Base-by-base conservation (phyloP, 176 grass and related monocot species). In the Bolboschoenus planiculmis region DNA sequence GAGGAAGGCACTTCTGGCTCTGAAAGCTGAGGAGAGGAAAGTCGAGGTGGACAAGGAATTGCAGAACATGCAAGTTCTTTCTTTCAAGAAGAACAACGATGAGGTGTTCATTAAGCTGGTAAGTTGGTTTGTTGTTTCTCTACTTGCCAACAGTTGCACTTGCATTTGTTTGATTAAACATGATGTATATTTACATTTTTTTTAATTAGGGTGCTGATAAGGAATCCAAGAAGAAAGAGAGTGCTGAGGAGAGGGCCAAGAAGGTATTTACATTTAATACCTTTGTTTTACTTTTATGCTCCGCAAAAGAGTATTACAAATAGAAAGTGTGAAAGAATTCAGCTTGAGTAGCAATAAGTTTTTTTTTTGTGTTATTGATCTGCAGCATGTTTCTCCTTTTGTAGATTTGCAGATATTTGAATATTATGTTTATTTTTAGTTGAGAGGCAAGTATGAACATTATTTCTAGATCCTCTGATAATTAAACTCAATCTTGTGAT, bases 21-120 rank as follows among this genome's bases (percentile, higher is more conserved):
- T 90, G 65, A 96, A 90, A 83, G 44, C 86, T 34, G 88, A 88
- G 79, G 93, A 96, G 71, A 90, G 93, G 80, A 89, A 92, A 62
- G 93, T 96, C 42, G 93, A 87, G 43, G 36, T 96, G 11, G 93
- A 96, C 84, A 92, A 89, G 85, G 90, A 92, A 27, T 90, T 96
- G 78, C 88, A 84, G 81, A 56, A 79, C 1, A 92, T 96, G 93
- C 90, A 90, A 56, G 84, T 81, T 37, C 90, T 92, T 21, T 90
- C 93, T 53, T 39, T 88, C 48, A 90, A 87, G 48, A 96, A 90
- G 83, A 78, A 63, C 56, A 82, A 61, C 4, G 86, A 92, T 34
- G 88, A 88, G 31, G 85, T 92, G 14, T 96, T 96, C 82, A 88
- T 96, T 61, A 96, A 92, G 84, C 79, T 90, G 88, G 93, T 92